Base-by-base conservation (phyloP, 768 basidiomycete genomes). In the Suillus variegatus region DNA sequence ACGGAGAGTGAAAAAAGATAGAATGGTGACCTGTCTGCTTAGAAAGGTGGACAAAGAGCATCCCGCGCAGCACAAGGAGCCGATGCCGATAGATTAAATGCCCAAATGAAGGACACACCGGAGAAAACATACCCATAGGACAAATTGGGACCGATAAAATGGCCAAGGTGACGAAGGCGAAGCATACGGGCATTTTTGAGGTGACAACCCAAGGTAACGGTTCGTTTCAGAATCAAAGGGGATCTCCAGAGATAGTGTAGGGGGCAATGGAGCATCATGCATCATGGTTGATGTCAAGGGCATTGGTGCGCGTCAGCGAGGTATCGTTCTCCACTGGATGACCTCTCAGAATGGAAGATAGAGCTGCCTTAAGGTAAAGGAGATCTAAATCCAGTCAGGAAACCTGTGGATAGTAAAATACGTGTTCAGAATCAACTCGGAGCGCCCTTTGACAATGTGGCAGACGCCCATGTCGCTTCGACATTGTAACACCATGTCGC, bases 331-430 rank as follows among this genome's bases (percentile, higher is more conserved):
- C 18, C 3, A 13, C 41, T 43, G 58, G 28, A 28, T 60, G 25
- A 54, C 28, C 18, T 52, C 51, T 10, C 28, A 32, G 28, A 16
- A 18, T 54, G 18, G 18, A 7, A 36, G 22, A 25, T 14, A 36
- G 20, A 60, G 61, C 13, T 36, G 61, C 61, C 55, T 62, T 22
- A 18, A 62, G 61, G 55, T 8, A 36, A 62, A 60, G 14, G 2
- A n/a, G 6, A 60, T 36, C 32, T 60, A 40, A 60, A 60, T 18
- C 18, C 25, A 43, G 40, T 43, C 25, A 28, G 18, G 25, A 60
- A 40, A 60, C 41, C 58, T 43, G 58, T 43, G 28, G 58, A 43
- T 32, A 28, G 41, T 60, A 49, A 60, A 43, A 60, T 43, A 60
- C 40, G 18, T 55, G 54, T 28, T 58, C 22, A 41, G 7, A 9